phyloP scores from a whole-genome alignment of 805 yeast genomes.

The Wickerhamiella brachini region DNA sequence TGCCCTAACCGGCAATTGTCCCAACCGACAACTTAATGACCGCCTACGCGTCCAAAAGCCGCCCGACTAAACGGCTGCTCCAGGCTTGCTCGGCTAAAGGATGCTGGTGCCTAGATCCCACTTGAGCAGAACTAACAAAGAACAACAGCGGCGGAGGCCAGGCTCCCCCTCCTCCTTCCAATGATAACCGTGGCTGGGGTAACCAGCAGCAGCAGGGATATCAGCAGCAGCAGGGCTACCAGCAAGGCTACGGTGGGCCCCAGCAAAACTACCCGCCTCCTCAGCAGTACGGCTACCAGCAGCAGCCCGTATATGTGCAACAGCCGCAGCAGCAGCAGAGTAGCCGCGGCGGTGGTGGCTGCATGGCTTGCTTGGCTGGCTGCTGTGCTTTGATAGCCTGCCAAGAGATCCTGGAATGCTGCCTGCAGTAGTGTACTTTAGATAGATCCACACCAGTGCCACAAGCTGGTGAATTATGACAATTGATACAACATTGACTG shows the following conservation, averaged over 20 bases:
- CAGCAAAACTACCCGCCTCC: conserved; percentile 19
- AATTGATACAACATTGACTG: no score
- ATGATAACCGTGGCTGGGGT: conserved; percentile 11
- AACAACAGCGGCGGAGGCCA: neutral
- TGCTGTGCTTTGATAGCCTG: conserved; percentile 9
- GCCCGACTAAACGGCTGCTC: no score
- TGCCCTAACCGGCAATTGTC: neutral
- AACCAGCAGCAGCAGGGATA: conserved; percentile 12
- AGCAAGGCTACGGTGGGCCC: conserved; percentile 16
- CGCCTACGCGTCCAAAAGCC: no score
- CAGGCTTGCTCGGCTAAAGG: no score
- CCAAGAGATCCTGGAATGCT: conserved; percentile 4
- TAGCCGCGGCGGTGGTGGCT: conserved; percentile 16
- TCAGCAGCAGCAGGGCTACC: conserved; percentile 16
- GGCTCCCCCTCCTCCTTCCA: neutral
- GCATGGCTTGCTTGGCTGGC: conserved; percentile 6
- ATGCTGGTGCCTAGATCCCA: no score
- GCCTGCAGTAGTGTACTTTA: neutral
- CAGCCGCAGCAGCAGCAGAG: conserved; percentile 18
- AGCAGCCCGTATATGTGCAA: conserved; percentile 26
- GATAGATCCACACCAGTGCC: no score
- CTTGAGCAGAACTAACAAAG: neutral
- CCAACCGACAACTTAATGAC: no score
- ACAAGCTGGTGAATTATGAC: no score
- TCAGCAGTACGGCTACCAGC: conserved; percentile 16